Conservation (phyloP, 2,329 filamentous ascomycete genomes). For the Raffaelea ambrosiae region DNA sequence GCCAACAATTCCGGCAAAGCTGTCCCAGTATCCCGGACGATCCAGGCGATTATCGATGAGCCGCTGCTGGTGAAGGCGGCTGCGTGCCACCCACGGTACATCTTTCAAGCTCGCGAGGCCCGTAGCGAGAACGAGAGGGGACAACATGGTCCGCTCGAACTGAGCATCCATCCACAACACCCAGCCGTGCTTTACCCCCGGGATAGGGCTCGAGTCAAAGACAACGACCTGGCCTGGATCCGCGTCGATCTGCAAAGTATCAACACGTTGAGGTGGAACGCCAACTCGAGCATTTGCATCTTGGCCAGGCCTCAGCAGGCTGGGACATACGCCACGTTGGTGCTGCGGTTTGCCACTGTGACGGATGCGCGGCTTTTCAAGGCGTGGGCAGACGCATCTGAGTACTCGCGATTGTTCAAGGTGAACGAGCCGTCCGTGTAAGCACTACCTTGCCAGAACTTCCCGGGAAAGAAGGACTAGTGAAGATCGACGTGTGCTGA, state of each 20-base stretch:
- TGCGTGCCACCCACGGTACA: conserved; percentile 1
- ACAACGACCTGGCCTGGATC: conserved; percentile 3
- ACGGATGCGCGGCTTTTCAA: conserved; percentile 3
- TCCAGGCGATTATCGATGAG: neutral
- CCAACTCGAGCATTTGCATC: neutral
- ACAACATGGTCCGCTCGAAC: too few relatives aligned
- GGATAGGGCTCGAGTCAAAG: neutral
- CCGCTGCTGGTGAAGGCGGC: conserved; percentile 4
- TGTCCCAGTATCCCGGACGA: neutral
- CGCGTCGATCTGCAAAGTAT: neutral
- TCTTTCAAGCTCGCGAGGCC: neutral
- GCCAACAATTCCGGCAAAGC: too few relatives aligned
- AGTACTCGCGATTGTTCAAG: neutral
- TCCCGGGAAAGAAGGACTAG: too few relatives aligned
- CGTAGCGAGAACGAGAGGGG: neutral
- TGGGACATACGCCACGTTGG: neutral
- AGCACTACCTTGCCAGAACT: neutral
- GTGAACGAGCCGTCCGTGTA: neutral
- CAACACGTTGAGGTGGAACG: neutral
- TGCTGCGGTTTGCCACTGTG: conserved; percentile 1
- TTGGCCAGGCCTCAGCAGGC: neutral
- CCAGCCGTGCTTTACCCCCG: neutral
- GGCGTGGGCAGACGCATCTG: neutral
- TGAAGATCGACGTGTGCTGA: too few relatives aligned
- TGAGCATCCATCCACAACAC: neutral